Base-by-base conservation (phyloP, 2,329 filamentous ascomycete genomes). In the Trichoderma brevicompactum region DNA sequence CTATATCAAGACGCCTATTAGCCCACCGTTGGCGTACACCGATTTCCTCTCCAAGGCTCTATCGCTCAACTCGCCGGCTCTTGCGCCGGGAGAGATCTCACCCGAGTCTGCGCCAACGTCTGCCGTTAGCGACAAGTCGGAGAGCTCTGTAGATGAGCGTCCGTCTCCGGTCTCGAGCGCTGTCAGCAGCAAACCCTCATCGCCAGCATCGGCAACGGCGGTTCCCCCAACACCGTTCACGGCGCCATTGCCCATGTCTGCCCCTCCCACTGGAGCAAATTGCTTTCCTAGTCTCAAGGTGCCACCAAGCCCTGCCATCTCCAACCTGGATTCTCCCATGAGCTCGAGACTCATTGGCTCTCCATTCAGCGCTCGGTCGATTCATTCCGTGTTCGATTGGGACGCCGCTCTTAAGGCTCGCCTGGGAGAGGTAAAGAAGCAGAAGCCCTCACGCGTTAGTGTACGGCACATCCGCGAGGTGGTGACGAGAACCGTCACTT, bases 401-500 rank as follows among this genome's bases (percentile, higher is more conserved):
- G 89, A 91, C 66, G 79, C 87, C 6, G 89, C 89, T 7, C 83
- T 89, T 71, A 92, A 90, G 78, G 83, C 84, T 52, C 83, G 86
- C 59, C 88, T 87, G 71, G 83, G 86, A 66, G 89, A 90, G 62
- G 77, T 81, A 73, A 81, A 81, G 75, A 81, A 83, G 71, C 84
- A 83, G 68, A 85, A 86, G 74, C 74, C 83, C 15, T 81, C 85
- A 46, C 85, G 83, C 69, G 87, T 88, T 38, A 88, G 83, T 71
- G 82, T 89, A 65, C 86, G 89, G 67, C 85, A 90, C 74, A 92
- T 97, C 66, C 84, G 92, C 63, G 93, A 97, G 77, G 92, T 97
- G 5, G 91, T 97, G 61, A 97, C 94, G n/a, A 86, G 93, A 71
- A 97, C 93, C 15, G 92, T 97, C 66, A 97, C 92, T 46, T 97